A percentile compares a stretch with the other conserved stretches of the same genome.
Evolutionary conservation across 225 moss, liverwort and hornwort genomes (phyloP).

Genomic region (Physcomitrium patens): DNA sequence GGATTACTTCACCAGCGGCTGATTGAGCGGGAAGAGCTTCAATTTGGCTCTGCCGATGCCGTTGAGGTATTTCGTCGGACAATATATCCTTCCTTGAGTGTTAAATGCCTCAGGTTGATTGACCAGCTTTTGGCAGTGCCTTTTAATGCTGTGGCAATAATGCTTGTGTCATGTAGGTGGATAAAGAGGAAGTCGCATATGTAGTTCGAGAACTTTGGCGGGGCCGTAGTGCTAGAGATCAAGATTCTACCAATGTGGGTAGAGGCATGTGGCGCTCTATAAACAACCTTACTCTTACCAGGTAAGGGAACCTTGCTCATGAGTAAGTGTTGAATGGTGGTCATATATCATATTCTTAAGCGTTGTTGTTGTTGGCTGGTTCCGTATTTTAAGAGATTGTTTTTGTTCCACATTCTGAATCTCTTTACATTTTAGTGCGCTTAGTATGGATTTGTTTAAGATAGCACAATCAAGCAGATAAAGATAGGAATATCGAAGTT

Average conservation of each 20-base stretch:
- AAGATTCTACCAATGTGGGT: constrained; percentile 77
- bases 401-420: background rate
- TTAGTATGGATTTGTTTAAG: background rate
- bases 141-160: constrained; percentile 23
- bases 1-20: constrained; percentile 82
- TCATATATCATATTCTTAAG: background rate
- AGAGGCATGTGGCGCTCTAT: constrained; percentile 99
- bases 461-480: background rate
- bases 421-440: constrained; percentile 1
- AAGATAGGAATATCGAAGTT: background rate
- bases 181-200: constrained; percentile 93
- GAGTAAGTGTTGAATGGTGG: background rate
- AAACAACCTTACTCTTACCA: constrained; percentile 89
- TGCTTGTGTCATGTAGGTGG: constrained; percentile 56
- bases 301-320: constrained; percentile 47
- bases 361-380: constrained; percentile 7
- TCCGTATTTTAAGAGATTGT: constrained; percentile 4
- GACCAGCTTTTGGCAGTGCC: background rate
- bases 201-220: constrained; percentile 96
- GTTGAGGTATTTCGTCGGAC: constrained; percentile 71
- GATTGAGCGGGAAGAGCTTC: constrained; percentile 85
- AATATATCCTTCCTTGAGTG: background rate
- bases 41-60: constrained; percentile 80
- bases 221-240: constrained; percentile 91
- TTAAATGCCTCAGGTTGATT: background rate